A percentile compares a stretch with the other conserved stretches of the same genome.
phyloP scores from a whole-genome alignment of 208 protist genomes.

The Crithidia brevicula region DNA sequence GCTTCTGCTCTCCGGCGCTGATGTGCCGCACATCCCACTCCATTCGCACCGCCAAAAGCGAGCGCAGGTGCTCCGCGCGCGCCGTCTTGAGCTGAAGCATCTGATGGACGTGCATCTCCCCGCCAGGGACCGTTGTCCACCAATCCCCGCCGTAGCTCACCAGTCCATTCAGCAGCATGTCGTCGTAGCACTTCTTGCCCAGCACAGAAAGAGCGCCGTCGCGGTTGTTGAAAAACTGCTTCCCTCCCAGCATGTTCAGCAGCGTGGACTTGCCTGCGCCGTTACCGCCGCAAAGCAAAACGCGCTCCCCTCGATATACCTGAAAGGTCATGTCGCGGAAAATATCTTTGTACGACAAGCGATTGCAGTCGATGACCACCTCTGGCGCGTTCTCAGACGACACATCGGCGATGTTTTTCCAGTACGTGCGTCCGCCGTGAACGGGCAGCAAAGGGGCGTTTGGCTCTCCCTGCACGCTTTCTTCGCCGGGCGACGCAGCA shows the following conservation, averaged over 20 bases:
- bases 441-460: background rate
- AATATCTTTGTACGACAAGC: conserved; percentile 70
- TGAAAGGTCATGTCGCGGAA: conserved; percentile 62
- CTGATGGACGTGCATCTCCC: conserved; percentile 75
- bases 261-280: conserved; percentile 95
- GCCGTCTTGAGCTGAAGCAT: conserved; percentile 60
- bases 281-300: conserved; percentile 95
- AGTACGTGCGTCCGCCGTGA: conserved; percentile 5
- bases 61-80: conserved; percentile 50
- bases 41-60: conserved; percentile 75
- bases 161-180: conserved; percentile 76
- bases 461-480: too few relatives aligned
- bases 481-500: background rate
- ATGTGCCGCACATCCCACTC: conserved; percentile 88
- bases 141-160: conserved; percentile 79
- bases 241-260: conserved; percentile 92
- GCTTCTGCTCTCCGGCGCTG: conserved; percentile 84
- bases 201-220: conserved; percentile 63
- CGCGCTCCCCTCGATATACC: conserved; percentile 62
- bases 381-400: background rate
- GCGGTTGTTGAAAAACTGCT: conserved; percentile 77
- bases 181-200: conserved; percentile 69
- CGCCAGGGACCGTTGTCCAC: conserved; percentile 68
- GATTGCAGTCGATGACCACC: conserved; percentile 51
- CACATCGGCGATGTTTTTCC: background rate